A percentile compares a stretch with the other conserved stretches of the same genome.
phyloP scores from a whole-genome alignment of 2,329 filamentous ascomycete genomes.

The Epichloe sp. region DNA sequence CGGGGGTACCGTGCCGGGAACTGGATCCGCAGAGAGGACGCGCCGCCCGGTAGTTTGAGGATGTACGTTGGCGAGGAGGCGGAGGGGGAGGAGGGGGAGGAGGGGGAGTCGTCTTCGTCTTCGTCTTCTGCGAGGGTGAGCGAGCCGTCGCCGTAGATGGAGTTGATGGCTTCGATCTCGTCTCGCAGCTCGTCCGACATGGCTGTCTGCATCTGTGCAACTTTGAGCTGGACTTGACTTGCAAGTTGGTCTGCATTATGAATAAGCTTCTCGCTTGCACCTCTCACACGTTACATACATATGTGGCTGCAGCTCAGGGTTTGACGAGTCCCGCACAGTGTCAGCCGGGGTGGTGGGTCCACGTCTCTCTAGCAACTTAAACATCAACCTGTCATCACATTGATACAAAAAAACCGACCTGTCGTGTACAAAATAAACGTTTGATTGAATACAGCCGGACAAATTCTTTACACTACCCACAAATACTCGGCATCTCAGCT shows the following conservation, averaged over 20 bases:
- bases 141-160: conserved; percentile 64
- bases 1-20: conserved; percentile 68
- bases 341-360: background rate
- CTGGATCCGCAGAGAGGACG: conserved; percentile 45
- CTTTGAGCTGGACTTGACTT: too few relatives aligned
- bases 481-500: conserved; percentile 6
- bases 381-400: too few relatives aligned
- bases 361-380: too few relatives aligned
- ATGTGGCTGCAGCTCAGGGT: too few relatives aligned
- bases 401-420: too few relatives aligned
- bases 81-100: too few relatives aligned
- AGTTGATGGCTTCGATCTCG: conserved; percentile 71
- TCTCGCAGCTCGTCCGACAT: conserved; percentile 53
- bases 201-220: background rate
- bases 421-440: background rate
- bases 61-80: conserved; percentile 30
- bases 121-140: conserved; percentile 30
- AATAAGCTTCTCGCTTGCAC: too few relatives aligned
- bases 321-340: background rate
- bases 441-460: background rate
- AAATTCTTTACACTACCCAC: conserved; percentile 1
- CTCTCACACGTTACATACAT: too few relatives aligned
- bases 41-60: conserved; percentile 53
- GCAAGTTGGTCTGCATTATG: too few relatives aligned
- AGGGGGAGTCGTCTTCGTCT: conserved; percentile 13